A percentile compares a stretch with the other conserved stretches of the same genome.
Conservation (phyloP, 441 rosid genomes). For the Erodium texanum region DNA sequence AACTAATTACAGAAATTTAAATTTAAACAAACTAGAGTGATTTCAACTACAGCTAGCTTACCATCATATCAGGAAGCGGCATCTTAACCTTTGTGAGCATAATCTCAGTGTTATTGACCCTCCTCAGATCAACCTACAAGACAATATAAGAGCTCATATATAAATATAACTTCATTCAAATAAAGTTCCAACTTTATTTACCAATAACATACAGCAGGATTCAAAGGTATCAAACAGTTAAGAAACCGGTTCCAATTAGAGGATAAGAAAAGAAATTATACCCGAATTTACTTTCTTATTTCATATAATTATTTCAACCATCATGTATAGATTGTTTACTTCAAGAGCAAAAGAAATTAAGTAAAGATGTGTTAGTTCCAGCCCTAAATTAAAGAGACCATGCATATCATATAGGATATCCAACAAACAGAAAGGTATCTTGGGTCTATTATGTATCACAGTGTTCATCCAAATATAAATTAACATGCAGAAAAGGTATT, state of each 20-base stretch:
- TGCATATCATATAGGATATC: not conserved
- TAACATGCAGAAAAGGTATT: not conserved
- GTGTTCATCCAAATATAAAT: not conserved
- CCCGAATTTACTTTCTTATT: not conserved
- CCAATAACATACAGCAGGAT: not conserved
- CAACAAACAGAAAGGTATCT: not conserved
- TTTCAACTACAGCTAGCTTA: slow-evolving; percentile 29
- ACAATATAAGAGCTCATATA: slow-evolving; percentile 11
- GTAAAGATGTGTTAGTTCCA: not conserved
- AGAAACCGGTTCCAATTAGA: not conserved
- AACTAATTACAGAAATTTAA: not conserved
- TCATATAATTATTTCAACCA: not conserved
- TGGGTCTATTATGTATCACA: not conserved
- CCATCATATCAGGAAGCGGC: slow-evolving; percentile 99
- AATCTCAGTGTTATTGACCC: slow-evolving; percentile 97
- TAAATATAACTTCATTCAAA: not conserved
- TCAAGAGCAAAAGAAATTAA: not conserved
- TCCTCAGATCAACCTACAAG: slow-evolving; percentile 79
- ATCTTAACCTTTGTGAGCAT: slow-evolving; percentile 99
- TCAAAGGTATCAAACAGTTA: not conserved
- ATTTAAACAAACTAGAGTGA: slow-evolving; percentile 9
- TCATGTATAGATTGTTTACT: not conserved
- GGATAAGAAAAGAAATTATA: not conserved
- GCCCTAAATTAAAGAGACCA: not conserved
- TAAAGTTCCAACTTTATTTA: not conserved